A percentile compares a stretch with the other conserved stretches of the same genome.
Evolutionary conservation across 164 flowering plant species (phyloP).

Genomic region (Tinospora cordifolia): DNA sequence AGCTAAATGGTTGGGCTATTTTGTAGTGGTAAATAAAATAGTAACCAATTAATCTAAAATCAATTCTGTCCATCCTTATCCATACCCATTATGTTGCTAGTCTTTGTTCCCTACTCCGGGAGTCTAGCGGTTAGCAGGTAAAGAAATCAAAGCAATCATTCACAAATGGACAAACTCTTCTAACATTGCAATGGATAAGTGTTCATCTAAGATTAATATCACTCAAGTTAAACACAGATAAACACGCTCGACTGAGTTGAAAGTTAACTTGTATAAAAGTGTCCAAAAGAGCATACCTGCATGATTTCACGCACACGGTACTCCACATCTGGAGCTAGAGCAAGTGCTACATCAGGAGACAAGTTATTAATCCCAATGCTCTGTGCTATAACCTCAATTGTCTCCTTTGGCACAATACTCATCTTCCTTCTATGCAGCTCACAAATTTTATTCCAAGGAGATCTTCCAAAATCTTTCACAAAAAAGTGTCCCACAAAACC

Average conservation of each 20-base stretch:
- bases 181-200: not conserved
- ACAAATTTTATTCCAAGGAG: not conserved
- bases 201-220: not conserved
- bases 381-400: conserved; percentile 88
- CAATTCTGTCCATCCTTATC: not conserved
- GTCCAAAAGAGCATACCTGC: conserved; percentile 47
- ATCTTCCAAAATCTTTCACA: not conserved
- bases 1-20: not conserved
- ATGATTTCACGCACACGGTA: conserved; percentile 88
- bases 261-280: not conserved
- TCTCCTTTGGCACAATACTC: conserved; percentile 73
- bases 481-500: not conserved
- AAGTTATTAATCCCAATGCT: conserved; percentile 71
- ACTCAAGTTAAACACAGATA: not conserved
- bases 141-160: not conserved
- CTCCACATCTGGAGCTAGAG: conserved; percentile 92
- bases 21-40: not conserved
- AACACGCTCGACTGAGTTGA: not conserved
- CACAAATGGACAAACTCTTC: not conserved
- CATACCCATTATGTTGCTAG: not conserved
- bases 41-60: not conserved
- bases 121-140: not conserved
- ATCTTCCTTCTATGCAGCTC: conserved; percentile 19
- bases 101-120: not conserved
- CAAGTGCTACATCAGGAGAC: conserved; percentile 65